Evolutionary conservation across 495 filamentous ascomycete species (phyloP), one percentile per base, ranked within the genome.

Genomic region (Hyaloscypha bicolor): DNA sequence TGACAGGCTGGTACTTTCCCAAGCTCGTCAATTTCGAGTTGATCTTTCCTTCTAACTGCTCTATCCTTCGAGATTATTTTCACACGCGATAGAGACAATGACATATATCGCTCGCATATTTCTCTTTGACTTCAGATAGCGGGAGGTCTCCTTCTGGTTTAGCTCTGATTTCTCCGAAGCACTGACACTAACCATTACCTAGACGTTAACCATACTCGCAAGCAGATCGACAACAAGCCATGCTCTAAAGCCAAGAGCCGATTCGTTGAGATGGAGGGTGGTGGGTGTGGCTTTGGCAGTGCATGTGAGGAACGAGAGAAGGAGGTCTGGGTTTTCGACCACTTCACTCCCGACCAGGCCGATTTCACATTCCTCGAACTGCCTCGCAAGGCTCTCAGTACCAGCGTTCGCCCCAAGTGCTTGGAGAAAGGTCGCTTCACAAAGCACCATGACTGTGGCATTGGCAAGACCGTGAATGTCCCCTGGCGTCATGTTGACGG

Each of bases 181-280:
- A n/a, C 6, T 2, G 22, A 53, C 51, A 53, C 51, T 53, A 3
- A 53, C 51, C 3, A 8, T n/a, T 14, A 25, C 16, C 29, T 56
- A 56, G 53, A 65, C 37, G 31, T 69, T 52, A 9, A 29, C 3
- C 51, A 57, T 31, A 68, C 66, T 5, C 60, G 35, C 29, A 12
- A n/a, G 30, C 66, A 68, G 25, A 9, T 63, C 31, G 37, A 57
- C 33, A 63, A 68, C 29, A 21, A 4, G 11, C 66, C 60, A 31
- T 68, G 66, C 32, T 45, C 62, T 21, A 56, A 35, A 8, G n/a
- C 31, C 30, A 6, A 37, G 35, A 19, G 35, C 29, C 57, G 57
- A 25, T 30, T 9, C 12, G 19, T 60, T 6, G 30, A 60, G n/a
- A 35, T 37, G 19, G 14, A 12, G 9, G 0, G 6, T 9, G 53